Conservation (phyloP, 495 filamentous ascomycete species). For the Penicillium angulare region DNA sequence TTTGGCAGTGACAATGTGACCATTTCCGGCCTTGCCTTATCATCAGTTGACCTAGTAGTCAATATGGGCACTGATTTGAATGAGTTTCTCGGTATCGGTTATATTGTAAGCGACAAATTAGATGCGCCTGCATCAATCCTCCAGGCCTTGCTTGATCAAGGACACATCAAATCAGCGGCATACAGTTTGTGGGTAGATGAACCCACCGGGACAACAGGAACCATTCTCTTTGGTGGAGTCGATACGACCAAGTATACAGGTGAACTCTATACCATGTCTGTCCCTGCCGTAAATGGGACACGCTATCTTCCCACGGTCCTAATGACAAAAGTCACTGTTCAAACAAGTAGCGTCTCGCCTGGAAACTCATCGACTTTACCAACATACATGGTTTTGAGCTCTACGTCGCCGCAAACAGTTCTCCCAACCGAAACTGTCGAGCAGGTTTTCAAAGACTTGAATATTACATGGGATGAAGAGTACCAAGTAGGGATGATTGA, state of each 20-base stretch:
- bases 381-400: not conserved
- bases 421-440: not conserved
- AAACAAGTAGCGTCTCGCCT: not conserved
- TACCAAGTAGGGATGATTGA: not conserved
- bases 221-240: constrained; percentile 74
- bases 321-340: not conserved
- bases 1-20: not conserved
- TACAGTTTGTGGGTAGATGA: not conserved
- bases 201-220: not conserved
- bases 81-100: not conserved
- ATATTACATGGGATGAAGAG: not conserved
- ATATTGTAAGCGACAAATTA: not conserved
- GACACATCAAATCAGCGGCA: not conserved
- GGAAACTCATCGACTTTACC: not conserved
- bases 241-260: constrained; percentile 69
- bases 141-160: not conserved
- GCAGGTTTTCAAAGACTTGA: not conserved
- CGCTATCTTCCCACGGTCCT: not conserved
- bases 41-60: not conserved
- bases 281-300: constrained; percentile 29
- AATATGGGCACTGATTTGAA: not conserved
- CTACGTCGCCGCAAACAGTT: not conserved
- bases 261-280: constrained; percentile 63
- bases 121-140: not conserved
- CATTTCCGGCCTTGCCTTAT: not conserved